Conservation (phyloP, 495 filamentous ascomycete genomes). For the Aspergillus nanangensis region DNA sequence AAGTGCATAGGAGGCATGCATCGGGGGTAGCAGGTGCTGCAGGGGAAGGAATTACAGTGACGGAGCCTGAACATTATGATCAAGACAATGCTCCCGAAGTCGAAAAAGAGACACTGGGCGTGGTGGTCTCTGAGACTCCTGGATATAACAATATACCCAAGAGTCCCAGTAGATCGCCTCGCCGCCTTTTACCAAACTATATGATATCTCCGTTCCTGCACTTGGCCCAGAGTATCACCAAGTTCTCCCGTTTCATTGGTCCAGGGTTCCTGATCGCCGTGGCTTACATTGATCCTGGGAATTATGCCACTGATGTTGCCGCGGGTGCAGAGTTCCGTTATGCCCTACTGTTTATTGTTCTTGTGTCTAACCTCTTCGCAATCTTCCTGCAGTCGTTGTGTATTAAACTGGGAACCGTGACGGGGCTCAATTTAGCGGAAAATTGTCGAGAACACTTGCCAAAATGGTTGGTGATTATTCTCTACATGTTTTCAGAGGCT, state of each 20-base stretch:
- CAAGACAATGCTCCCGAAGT: constrained; percentile 19
- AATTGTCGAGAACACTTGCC: constrained; percentile 74
- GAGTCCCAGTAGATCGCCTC: constrained; percentile 34
- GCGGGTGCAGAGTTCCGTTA: constrained; percentile 63
- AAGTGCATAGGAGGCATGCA: constrained; percentile 31
- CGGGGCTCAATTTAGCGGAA: constrained; percentile 75
- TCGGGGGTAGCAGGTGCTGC: constrained; percentile 14
- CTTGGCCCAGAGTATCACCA: constrained; percentile 41
- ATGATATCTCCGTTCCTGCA: constrained; percentile 13
- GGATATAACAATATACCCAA: constrained; percentile 30
- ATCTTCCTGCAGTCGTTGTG: constrained; percentile 79
- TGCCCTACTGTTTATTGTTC: constrained; percentile 72
- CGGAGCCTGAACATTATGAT: constrained; percentile 20
- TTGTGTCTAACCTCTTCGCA: constrained; percentile 80
- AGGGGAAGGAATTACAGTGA: constrained; percentile 21
- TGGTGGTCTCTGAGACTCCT: constrained; percentile 31
- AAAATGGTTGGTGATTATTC: constrained; percentile 66
- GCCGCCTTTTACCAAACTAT: constrained; percentile 28
- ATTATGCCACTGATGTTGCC: constrained; percentile 80
- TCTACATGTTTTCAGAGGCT: constrained; percentile 72
- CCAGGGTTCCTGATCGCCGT: constrained; percentile 84
- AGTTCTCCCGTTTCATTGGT: constrained; percentile 73
- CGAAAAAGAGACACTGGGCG: constrained; percentile 27
- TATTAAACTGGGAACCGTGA: constrained; percentile 82
- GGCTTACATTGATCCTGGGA: constrained; percentile 78